Evolutionary conservation across 140 eudicot species (phyloP).

Genomic region (Flaveria floridana): DNA sequence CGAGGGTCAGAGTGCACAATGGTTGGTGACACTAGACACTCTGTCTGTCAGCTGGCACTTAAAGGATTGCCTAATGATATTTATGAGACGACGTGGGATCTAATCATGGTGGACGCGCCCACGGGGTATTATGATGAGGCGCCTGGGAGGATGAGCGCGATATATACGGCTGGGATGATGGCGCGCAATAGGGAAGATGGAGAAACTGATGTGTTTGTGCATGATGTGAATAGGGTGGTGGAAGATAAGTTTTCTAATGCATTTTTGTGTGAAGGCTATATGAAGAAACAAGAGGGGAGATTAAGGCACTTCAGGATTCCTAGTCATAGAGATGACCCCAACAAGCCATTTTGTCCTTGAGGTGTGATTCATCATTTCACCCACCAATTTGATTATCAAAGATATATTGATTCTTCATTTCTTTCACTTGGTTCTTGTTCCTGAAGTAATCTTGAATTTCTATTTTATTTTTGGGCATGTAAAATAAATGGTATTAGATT

Average conservation of each 20-base stretch:
- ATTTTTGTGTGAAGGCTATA: constrained; percentile 76
- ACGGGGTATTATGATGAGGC: constrained; percentile 88
- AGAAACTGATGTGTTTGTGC: constrained; percentile 82
- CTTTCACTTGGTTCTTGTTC: constrained; percentile 25
- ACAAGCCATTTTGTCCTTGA: constrained; percentile 74
- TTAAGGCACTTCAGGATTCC: constrained; percentile 81
- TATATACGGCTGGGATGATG: constrained; percentile 85
- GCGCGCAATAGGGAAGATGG: constrained; percentile 70
- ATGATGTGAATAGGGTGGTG: constrained; percentile 86
- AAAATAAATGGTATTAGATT: constrained; percentile 29
- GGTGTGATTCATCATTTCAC: neutral
- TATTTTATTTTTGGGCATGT: constrained; percentile 30
- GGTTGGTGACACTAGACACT: constrained; percentile 52
- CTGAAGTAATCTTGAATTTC: constrained; percentile 14
- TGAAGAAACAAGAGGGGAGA: constrained; percentile 85
- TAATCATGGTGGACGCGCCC: constrained; percentile 96
- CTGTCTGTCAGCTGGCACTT: constrained; percentile 66
- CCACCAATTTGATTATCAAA: constrained; percentile 12
- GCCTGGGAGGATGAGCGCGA: constrained; percentile 86
- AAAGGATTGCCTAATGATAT: constrained; percentile 69
- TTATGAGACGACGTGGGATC: constrained; percentile 72
- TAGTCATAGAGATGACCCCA: constrained; percentile 63
- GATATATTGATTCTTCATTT: constrained; percentile 18
- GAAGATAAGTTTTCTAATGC: constrained; percentile 75
- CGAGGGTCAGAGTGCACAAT: constrained; percentile 62